A percentile compares a stretch with the other conserved stretches of the same genome.
phyloP scores from a whole-genome alignment of 2,329 filamentous ascomycete genomes.

The Fusarium fujikuroi region DNA sequence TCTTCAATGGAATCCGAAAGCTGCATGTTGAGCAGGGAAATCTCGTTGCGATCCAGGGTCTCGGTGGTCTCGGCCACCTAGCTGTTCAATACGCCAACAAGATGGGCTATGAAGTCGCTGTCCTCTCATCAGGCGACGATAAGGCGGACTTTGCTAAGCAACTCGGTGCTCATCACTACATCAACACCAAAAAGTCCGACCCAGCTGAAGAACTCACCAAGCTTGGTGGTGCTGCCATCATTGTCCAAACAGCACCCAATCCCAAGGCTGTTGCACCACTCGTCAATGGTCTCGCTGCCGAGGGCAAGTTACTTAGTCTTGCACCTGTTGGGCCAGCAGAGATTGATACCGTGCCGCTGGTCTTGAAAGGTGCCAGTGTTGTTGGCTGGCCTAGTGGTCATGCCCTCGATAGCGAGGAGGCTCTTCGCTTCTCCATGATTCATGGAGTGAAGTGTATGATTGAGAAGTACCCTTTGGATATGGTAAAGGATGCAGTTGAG shows the following conservation, averaged over 20 bases:
- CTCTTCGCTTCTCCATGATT: constrained; percentile 70
- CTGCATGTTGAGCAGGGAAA: constrained; percentile 62
- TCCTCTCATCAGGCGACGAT: constrained; percentile 71
- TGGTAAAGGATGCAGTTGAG: constrained; percentile 59
- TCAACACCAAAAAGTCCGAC: constrained; percentile 64
- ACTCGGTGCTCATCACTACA: constrained; percentile 58
- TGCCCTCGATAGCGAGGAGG: constrained; percentile 71
- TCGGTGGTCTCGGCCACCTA: constrained; percentile 81
- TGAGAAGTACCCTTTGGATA: constrained; percentile 70
- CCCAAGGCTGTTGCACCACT: constrained; percentile 64
- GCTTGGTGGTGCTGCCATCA: constrained; percentile 70
- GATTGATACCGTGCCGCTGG: constrained; percentile 55
- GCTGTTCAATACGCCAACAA: constrained; percentile 79
- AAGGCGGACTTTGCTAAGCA: constrained; percentile 74
- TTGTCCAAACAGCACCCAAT: constrained; percentile 72
- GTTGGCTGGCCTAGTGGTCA: constrained; percentile 73
- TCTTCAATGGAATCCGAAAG: constrained; percentile 69
- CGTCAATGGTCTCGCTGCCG: constrained; percentile 61
- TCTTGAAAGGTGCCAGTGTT: constrained; percentile 66
- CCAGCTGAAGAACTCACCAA: constrained; percentile 59
- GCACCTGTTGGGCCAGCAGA: constrained; percentile 60
- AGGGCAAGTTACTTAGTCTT: constrained; percentile 70
- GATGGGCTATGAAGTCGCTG: constrained; percentile 80
- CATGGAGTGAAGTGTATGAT: constrained; percentile 73
- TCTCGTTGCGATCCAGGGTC: constrained; percentile 71